Conservation (phyloP, 2,329 filamentous ascomycete species). For the Stagonosporopsis rhizophila region DNA sequence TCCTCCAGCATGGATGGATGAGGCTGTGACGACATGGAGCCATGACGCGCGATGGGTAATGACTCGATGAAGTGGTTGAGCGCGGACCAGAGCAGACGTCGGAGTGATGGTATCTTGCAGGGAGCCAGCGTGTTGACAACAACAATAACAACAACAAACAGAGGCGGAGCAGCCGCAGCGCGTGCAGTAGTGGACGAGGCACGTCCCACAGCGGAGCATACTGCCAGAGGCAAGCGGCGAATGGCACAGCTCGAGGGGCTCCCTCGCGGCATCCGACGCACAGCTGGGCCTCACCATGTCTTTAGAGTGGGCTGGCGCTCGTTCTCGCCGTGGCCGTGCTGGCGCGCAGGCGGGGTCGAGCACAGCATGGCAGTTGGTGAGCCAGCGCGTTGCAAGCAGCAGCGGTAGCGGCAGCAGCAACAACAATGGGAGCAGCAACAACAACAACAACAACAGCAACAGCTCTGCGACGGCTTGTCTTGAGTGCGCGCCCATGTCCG, state of each 20-base stretch:
- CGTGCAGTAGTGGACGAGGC: constrained; percentile 27
- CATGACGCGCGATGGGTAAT: not conserved
- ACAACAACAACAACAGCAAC: too few relatives aligned
- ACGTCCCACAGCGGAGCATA: constrained; percentile 30
- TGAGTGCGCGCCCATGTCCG: not conserved
- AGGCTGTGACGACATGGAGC: constrained; percentile 14
- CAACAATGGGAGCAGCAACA: too few relatives aligned
- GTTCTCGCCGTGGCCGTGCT: constrained; percentile 27
- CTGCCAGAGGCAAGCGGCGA: constrained; percentile 28
- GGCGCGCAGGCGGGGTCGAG: constrained; percentile 23
- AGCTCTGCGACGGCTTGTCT: not conserved
- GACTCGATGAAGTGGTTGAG: constrained; percentile 1
- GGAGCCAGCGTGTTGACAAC: constrained; percentile 11
- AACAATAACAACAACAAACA: constrained; percentile 13
- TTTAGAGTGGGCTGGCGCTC: constrained; percentile 19
- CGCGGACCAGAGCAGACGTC: constrained; percentile 2
- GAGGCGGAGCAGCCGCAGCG: not conserved
- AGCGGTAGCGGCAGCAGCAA: too few relatives aligned
- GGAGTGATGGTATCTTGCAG: constrained; percentile 3
- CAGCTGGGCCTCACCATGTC: constrained; percentile 20
- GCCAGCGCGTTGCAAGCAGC: constrained; percentile 1
- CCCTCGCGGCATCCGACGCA: constrained; percentile 21
- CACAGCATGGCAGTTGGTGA: constrained; percentile 8
- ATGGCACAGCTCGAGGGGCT: constrained; percentile 23
- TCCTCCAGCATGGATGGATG: constrained; percentile 17